Evolutionary conservation across 768 basidiomycete species (phyloP), one percentile per base, ranked within the genome.

Genomic region (Russula foetens): DNA sequence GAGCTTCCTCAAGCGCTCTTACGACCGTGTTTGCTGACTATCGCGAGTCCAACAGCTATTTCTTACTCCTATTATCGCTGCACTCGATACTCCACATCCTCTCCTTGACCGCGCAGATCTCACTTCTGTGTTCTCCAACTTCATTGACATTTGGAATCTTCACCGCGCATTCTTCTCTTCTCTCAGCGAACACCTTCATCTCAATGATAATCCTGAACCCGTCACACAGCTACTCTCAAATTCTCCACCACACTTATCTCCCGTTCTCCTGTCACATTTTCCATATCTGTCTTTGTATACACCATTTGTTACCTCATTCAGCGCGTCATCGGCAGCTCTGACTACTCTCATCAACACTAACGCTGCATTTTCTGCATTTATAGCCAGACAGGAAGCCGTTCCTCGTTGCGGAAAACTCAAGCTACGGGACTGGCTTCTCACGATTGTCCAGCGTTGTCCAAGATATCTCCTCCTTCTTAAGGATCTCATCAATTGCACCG

Each of bases 141-240:
- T 93, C 64, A 85, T 92, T 69, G 91, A 93, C 71, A 92, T 94
- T 35, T 92, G 88, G 91, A 92, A 91, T 67, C 78, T 91, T 45
- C 90, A 92, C 72, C 86, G 81, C 53, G 81, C 86, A 2, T 86
- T 92, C 72, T 83, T 84, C 59, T 75, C 80, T 7, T 80, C 84
- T 2, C 77, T 92, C 29, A 77, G 81, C 8, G 71, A 73, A 44
- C 75, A 81, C 51, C 66, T 77, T 59, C 77, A 65, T 65, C 35
- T 67, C 67, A 24, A 43, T 49, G 39, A 12, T 39, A 14, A 23
- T 28, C 28, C 29, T 29, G 55, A 53, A 12, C 15, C 54, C 15
- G 6, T 38, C 28, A n/a, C 33, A 43, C 63, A 47, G 53, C 51
- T 66, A 43, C 54, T 66, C 43, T 63, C 59, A 49, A 69, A 70